These are phyloP conservation scores for Glycine soja DNA, from an alignment of 306 rosid species.

Conservation along the genomic window DNA sequence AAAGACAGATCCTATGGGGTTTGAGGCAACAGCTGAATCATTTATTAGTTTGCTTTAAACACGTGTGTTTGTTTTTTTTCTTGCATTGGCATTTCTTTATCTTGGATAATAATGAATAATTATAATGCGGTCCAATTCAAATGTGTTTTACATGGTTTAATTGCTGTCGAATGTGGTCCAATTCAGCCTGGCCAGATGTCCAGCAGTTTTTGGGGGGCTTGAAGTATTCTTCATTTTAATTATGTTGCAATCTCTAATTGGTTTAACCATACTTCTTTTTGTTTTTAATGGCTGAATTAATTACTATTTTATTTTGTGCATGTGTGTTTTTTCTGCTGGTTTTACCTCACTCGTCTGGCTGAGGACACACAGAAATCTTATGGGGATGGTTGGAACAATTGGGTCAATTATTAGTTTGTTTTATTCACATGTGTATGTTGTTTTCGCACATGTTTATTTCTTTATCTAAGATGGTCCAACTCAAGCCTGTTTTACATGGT, in stretches of 20 bases:
- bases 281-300: background rate
- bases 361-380: too few species aligned
- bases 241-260: background rate
- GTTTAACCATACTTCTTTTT: too few species aligned
- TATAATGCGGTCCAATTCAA: too few species aligned
- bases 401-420: too few species aligned
- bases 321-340: too few species aligned
- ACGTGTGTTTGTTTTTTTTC: background rate
- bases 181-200: conserved; percentile 89
- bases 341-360: too few species aligned
- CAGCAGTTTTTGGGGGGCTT: conserved; percentile 76
- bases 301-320: conserved; percentile 1
- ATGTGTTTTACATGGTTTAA: background rate
- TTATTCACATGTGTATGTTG: too few species aligned
- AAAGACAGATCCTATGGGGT: background rate
- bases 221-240: background rate
- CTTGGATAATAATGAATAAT: too few species aligned
- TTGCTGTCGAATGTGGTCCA: conserved; percentile 71
- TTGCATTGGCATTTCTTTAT: background rate
- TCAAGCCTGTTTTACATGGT: background rate
- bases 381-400: too few species aligned
- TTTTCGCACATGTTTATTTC: too few species aligned
- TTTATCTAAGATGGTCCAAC: too few species aligned
- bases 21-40: conserved; percentile 4
- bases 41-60: background rate